Evolutionary conservation across 306 rosid genomes (phyloP), one percentile per base, ranked within the genome.

Genomic region (Begonia fuchsioides): DNA sequence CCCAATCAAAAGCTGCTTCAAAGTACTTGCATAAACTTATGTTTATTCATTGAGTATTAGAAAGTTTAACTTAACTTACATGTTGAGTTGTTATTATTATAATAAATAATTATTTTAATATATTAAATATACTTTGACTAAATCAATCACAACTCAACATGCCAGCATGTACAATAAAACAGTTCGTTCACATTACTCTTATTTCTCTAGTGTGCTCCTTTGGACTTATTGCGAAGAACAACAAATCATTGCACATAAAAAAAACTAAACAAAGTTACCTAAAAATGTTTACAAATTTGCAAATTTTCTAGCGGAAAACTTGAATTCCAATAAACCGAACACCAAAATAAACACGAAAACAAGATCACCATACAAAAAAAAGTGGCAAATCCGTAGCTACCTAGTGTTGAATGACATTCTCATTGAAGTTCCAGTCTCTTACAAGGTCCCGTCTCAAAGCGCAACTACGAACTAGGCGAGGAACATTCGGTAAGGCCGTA

Each of bases 341-440:
- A 55, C 46, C 65, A 51, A 47, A 51, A 57, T 8, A 67, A 44
- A 5, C n/a, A n/a, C n/a, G n/a, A n/a, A n/a, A n/a, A n/a, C n/a
- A n/a, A n/a, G n/a, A 53, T 50, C 35, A 26, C 35, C 35, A 26
- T 26, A 26, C 7, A 26, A 26, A 26, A n/a, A 26, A 26, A 26
- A 26, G 35, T 4, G 35, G 35, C 35, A 26, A 47, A 53, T 48
- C 76, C 51, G 60, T 47, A 6, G 12, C 13, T 48, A 2, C 38
- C 78, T 78, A 86, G 61, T 52, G 68, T 49, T 66, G 77, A 44
- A 59, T 50, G 44, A 56, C 80, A 54, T 48, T 77, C 59, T 82
- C 83, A 39, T 79, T 93, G 49, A 86, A 86, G 62, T 86, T 86
- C 96, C 96, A 86, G 69, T 86, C 81, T 66, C 70, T 70, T 46